phyloP scores from a whole-genome alignment of 1,284 basidiomycete genomes.

The Coniferiporia sulphurascens region DNA sequence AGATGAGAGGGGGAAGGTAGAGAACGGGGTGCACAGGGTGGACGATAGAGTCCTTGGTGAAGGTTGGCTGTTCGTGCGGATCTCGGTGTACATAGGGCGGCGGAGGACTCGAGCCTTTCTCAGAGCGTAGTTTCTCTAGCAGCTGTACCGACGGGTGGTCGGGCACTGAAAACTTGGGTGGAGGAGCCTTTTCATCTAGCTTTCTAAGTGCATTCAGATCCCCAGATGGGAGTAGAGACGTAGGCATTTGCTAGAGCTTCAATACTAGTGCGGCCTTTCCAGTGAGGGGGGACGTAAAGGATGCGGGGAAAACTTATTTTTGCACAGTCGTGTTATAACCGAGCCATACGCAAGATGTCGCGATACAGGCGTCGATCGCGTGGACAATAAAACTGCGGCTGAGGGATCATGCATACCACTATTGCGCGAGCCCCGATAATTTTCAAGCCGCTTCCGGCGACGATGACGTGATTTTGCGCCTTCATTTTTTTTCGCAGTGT shows the following conservation, averaged over 20 bases:
- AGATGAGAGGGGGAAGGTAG: conserved; percentile 19
- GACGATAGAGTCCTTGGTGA: conserved; percentile 6
- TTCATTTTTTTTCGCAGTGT: not conserved
- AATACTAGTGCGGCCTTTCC: no score
- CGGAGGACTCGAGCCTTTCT: not conserved
- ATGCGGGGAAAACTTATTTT: no score
- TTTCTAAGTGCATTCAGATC: not conserved
- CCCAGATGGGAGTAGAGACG: not conserved
- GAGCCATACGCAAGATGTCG: no score
- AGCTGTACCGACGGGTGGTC: conserved; percentile 8
- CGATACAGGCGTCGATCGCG: no score
- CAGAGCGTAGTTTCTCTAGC: not conserved
- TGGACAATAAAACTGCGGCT: no score
- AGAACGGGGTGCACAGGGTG: conserved; percentile 14
- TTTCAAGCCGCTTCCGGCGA: not conserved
- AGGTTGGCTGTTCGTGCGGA: conserved; percentile 16
- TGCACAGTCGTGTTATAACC: no score
- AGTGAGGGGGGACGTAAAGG: no score
- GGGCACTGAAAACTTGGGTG: conserved; percentile 11
- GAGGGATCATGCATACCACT: no score
- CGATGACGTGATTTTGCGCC: conserved; percentile 6
- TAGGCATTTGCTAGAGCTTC: not conserved
- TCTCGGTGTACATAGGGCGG: conserved; percentile 14
- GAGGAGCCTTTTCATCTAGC: not conserved
- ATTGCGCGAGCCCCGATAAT: no score